Conservation (phyloP, 306 rosid genomes). For the Vachellia pachyceras region DNA sequence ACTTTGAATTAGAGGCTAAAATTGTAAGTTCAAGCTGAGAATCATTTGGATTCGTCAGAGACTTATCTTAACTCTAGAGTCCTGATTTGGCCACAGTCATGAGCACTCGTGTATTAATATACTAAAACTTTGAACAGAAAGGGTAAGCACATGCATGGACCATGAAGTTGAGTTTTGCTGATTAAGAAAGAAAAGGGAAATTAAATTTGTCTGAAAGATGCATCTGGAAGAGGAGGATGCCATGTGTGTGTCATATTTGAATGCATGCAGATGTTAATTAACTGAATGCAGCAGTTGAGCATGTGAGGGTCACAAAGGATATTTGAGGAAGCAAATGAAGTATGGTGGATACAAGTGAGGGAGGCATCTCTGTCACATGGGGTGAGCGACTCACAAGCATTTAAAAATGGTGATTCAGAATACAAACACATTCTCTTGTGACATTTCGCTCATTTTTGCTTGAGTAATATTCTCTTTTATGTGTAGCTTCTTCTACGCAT, state of each 20-base stretch:
- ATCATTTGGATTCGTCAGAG: background rate
- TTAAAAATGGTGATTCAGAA: constrained; percentile 18
- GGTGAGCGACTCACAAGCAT: constrained; percentile 33
- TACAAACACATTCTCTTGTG: background rate
- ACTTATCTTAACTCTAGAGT: background rate
- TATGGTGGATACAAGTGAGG: constrained; percentile 45
- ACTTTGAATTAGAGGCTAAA: background rate
- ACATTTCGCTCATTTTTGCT: background rate
- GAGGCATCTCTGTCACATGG: constrained; percentile 54
- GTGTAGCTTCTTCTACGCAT: background rate
- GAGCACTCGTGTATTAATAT: no score
- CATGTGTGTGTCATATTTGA: constrained; percentile 10
- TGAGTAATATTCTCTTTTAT: background rate
- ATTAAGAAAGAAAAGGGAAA: constrained; percentile 3
- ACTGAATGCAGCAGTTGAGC: constrained; percentile 40
- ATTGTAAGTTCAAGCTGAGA: background rate
- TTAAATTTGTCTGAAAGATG: constrained; percentile 29
- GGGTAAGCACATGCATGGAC: constrained; percentile 57
- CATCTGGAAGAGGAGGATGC: constrained; percentile 3
- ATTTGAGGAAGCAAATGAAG: constrained; percentile 28
- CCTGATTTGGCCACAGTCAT: no score
- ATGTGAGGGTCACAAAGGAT: constrained; percentile 52
- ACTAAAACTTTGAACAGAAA: no score
- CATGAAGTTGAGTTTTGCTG: constrained; percentile 13
- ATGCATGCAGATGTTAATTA: constrained; percentile 4